Conservation (phyloP, 495 filamentous ascomycete genomes). For the Melanomma pulvis-pyrius region DNA sequence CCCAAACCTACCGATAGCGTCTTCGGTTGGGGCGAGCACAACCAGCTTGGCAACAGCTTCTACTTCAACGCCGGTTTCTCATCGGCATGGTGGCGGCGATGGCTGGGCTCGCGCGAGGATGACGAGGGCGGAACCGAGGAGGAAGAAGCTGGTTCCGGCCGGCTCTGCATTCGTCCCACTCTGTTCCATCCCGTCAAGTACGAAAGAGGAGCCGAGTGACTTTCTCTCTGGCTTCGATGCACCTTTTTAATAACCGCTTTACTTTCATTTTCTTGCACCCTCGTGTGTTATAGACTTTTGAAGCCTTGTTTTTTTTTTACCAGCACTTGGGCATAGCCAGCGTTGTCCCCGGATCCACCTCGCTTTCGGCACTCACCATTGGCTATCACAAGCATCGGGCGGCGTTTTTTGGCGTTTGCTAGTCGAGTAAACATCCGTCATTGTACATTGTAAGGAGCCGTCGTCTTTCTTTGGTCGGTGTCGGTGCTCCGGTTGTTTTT, state of each 20-base stretch:
- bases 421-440: background rate
- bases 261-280: constrained; percentile 3
- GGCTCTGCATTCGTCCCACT: constrained; percentile 45
- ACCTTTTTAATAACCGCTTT: constrained; percentile 25
- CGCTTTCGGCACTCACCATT: constrained; percentile 12
- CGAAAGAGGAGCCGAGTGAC: constrained; percentile 39
- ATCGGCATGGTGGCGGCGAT: constrained; percentile 52
- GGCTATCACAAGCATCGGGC: constrained; percentile 28
- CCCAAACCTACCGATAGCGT: constrained; percentile 44
- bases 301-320: background rate
- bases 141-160: constrained; percentile 42
- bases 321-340: constrained; percentile 26
- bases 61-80: constrained; percentile 55
- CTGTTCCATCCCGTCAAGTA: constrained; percentile 48
- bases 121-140: constrained; percentile 48
- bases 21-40: constrained; percentile 57
- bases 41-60: constrained; percentile 52
- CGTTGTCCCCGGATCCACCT: constrained; percentile 8
- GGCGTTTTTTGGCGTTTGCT: constrained; percentile 22
- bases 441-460: constrained; percentile 3
- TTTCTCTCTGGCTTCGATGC: constrained; percentile 10
- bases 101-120: constrained; percentile 52
- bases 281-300: constrained; percentile 10
- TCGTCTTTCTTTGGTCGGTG: background rate
- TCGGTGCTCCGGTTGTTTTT: background rate